Percentiles rank a stretch among this genome's conserved stretches.
Conservation (phyloP, 805 yeast genomes). For the Teunomyces atbi region DNA sequence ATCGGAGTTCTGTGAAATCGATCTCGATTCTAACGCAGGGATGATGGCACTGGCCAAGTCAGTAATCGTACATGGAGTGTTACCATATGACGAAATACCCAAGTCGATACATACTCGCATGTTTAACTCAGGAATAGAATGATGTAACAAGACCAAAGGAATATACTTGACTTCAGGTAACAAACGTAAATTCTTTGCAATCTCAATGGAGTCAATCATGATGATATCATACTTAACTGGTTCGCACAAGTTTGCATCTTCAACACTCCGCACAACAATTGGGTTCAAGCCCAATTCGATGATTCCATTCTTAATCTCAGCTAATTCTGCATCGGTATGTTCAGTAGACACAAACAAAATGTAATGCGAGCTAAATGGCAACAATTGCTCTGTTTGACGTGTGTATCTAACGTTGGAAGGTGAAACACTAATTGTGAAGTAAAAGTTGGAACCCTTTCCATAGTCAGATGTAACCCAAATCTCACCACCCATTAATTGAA, state of each 20-base stretch:
- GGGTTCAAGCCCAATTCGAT: slow-evolving; percentile 60
- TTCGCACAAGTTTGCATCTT: slow-evolving; percentile 54
- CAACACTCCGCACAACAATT: slow-evolving; percentile 53
- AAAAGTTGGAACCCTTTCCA: slow-evolving; percentile 80
- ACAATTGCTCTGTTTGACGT: slow-evolving; percentile 63
- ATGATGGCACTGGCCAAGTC: slow-evolving; percentile 81
- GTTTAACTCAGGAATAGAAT: slow-evolving; percentile 71
- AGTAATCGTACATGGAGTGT: slow-evolving; percentile 78
- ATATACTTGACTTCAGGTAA: slow-evolving; percentile 79
- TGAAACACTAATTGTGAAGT: slow-evolving; percentile 76
- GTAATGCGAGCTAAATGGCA: slow-evolving; percentile 70
- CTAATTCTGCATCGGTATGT: slow-evolving; percentile 50
- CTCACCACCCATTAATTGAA: slow-evolving; percentile 90
- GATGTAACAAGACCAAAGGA: slow-evolving; percentile 77
- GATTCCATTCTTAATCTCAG: slow-evolving; percentile 52
- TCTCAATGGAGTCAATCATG: slow-evolving; percentile 75
- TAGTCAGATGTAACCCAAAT: slow-evolving; percentile 85
- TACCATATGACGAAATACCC: slow-evolving; percentile 86
- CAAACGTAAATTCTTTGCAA: slow-evolving; percentile 65
- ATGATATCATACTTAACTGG: slow-evolving; percentile 74
- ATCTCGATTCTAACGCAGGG: slow-evolving; percentile 81
- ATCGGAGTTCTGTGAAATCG: slow-evolving; percentile 76
- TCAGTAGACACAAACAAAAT: slow-evolving; percentile 69
- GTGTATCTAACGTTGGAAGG: slow-evolving; percentile 63
- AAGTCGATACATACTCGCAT: slow-evolving; percentile 80